Base-by-base conservation (phyloP, 2,329 filamentous ascomycete genomes). In the Fusarium phyllophilum region DNA sequence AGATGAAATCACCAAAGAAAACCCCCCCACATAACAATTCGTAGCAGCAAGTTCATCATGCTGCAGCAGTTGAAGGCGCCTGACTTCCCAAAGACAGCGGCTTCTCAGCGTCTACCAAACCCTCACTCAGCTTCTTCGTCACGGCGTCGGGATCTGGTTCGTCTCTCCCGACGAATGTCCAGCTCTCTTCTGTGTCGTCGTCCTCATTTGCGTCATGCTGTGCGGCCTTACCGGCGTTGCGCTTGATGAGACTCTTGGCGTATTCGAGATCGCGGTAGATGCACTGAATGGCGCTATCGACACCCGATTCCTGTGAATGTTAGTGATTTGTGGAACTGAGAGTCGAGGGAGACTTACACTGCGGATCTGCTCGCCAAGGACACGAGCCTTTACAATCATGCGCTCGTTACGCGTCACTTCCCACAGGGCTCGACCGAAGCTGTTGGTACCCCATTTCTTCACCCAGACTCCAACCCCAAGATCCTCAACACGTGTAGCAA, bases 241-340 rank as follows among this genome's bases (percentile, higher is more conserved):
- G 89, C 82, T 93, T 93, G 81, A 97, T 93, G 49, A 98, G 86
- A 22, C 92, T 92, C 82, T 90, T 93, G 42, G 96, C 95, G 78
- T 98, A 98, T 80, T 98, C 96, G 63, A 98, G 88, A 81, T 98
- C 96, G 46, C 96, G 93, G 81, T 98, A 99, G 64, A 99, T 94
- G 68, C 91, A 93, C 82, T 97, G 94, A 71, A 98, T 96, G 11
- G 96, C 96, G 10, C 88, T 93, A 54, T 92, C 91, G n/a, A 98
- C 95, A 41, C 96, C 96, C 74, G 94, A 91, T 82, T 99, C 96
- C 93, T 97, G 71, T 66, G 34, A 36, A 34, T 76, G 79, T 84
- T 77, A 82, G 81, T 57, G 63, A 15, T 65, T 44, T 31, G 18
- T 17, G 1, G 22, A 3, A 11, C 0, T 6, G 11, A 41, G 13